phyloP scores from a whole-genome alignment of 2,329 filamentous ascomycete genomes.

The Gliomastix tumulicola region DNA sequence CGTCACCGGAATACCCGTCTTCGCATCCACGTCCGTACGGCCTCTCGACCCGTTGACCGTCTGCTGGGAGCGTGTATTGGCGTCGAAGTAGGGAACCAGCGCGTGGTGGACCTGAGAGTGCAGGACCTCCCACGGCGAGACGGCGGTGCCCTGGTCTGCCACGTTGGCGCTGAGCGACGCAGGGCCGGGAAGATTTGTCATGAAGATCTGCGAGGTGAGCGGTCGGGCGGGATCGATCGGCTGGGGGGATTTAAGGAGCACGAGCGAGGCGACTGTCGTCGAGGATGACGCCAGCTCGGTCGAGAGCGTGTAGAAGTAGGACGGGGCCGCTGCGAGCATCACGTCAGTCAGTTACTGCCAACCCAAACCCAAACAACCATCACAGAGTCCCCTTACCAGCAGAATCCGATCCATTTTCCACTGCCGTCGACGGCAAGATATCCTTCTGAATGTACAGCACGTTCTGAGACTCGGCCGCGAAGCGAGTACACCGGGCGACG shows the following conservation, averaged over 20 bases:
- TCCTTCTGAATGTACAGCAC: constrained; percentile 92
- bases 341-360: too few species aligned
- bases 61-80: constrained; percentile 80
- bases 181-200: constrained; percentile 84
- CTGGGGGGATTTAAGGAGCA: constrained; percentile 81
- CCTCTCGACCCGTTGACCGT: constrained; percentile 57
- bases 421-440: constrained; percentile 44
- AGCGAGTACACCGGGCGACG: constrained; percentile 77
- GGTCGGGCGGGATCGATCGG: constrained; percentile 80
- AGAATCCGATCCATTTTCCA: constrained; percentile 39
- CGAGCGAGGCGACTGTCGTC: constrained; percentile 78
- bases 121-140: constrained; percentile 85
- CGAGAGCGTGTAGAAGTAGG: constrained; percentile 72
- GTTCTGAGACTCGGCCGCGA: constrained; percentile 80
- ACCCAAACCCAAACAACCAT: too few species aligned
- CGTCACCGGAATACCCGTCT: constrained; percentile 92
- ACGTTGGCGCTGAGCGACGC: constrained; percentile 60
- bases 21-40: constrained; percentile 78
- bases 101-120: constrained; percentile 89
- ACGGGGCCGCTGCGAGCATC: constrained; percentile 27
- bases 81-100: constrained; percentile 94
- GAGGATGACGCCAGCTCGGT: constrained; percentile 74
- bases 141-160: constrained; percentile 62
- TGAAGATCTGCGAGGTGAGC: constrained; percentile 81
- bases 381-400: too few species aligned